Evolutionary conservation across 2,329 filamentous ascomycete genomes (phyloP).

Genomic region (Hypoxylon sp.): DNA sequence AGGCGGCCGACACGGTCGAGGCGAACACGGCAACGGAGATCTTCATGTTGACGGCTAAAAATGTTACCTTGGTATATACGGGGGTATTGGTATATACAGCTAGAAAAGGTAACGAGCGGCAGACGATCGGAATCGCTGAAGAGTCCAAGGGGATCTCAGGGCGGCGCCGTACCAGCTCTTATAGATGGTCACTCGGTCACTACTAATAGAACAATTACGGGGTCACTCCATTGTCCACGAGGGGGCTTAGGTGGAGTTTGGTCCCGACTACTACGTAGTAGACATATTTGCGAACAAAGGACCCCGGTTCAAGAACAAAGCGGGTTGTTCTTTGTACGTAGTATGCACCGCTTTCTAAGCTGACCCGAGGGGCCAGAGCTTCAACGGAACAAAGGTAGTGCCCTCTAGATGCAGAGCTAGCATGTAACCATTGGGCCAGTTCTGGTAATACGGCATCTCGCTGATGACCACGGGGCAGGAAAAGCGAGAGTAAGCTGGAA

Average conservation of each 20-base stretch:
- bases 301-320: conserved; percentile 27
- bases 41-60: conserved; percentile 43
- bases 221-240: conserved; percentile 23
- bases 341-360: conserved; percentile 14
- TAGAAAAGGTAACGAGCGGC: conserved; percentile 33
- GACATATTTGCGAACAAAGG: conserved; percentile 1
- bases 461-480: conserved; percentile 26
- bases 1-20: conserved; percentile 44
- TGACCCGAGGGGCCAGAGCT: conserved; percentile 17
- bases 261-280: conserved; percentile 36
- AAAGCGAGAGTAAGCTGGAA: conserved; percentile 30
- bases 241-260: conserved; percentile 25
- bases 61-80: conserved; percentile 31
- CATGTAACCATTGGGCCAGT: conserved; percentile 29
- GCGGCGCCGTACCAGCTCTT: conserved; percentile 30
- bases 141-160: conserved; percentile 19
- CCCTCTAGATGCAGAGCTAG: conserved; percentile 26
- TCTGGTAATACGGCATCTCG: conserved; percentile 33
- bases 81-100: conserved; percentile 33
- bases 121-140: conserved; percentile 40
- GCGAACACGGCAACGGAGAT: conserved; percentile 42
- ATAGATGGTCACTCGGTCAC: conserved; percentile 20
- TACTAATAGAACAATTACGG: conserved; percentile 25
- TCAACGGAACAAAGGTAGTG: conserved; percentile 15
- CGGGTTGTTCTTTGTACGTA: conserved; percentile 26